Percentiles rank a stretch among this genome's conserved stretches.
These are phyloP conservation scores for Sphagnum contortum DNA, from an alignment of 225 moss, liverwort and hornwort species.

Conservation along the genomic window DNA sequence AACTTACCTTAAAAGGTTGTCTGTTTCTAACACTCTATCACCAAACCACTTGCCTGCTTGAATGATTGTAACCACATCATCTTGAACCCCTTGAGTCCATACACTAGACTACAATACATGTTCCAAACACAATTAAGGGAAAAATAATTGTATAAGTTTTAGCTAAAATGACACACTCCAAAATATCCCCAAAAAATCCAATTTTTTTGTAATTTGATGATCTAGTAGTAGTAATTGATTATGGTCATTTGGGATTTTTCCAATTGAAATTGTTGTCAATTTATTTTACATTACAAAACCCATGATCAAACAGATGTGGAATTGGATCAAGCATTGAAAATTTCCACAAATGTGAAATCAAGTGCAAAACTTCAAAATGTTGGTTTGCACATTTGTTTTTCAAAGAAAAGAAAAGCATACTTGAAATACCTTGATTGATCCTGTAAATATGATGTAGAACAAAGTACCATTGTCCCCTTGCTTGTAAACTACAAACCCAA, in stretches of 20 bases:
- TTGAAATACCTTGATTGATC: slow-evolving; percentile 44
- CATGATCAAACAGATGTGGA: no score
- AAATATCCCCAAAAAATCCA: background rate
- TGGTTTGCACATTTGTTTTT: no score
- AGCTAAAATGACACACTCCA: background rate
- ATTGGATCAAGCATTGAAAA: no score
- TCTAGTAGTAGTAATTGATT: no score
- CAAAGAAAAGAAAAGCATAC: no score
- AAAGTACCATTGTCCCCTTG: slow-evolving; percentile 44
- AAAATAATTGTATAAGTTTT: background rate
- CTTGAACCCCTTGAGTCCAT: slow-evolving; percentile 27
- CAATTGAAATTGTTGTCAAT: no score
- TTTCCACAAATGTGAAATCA: no score
- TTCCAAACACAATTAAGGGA: background rate
- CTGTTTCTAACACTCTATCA: slow-evolving; percentile 26
- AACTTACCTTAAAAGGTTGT: slow-evolving; percentile 15
- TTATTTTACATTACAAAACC: no score
- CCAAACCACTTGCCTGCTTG: slow-evolving; percentile 33
- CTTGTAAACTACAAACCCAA: slow-evolving; percentile 44
- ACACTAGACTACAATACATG: slow-evolving; percentile 13
- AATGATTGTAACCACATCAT: slow-evolving; percentile 27
- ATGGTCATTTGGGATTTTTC: no score
- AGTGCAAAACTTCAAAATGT: no score
- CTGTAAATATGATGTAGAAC: slow-evolving; percentile 63
- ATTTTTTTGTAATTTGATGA: background rate